A percentile compares a stretch with the other conserved stretches of the same genome.
phyloP scores from a whole-genome alignment of 768 basidiomycete genomes.

The Baorangia bicolor region DNA sequence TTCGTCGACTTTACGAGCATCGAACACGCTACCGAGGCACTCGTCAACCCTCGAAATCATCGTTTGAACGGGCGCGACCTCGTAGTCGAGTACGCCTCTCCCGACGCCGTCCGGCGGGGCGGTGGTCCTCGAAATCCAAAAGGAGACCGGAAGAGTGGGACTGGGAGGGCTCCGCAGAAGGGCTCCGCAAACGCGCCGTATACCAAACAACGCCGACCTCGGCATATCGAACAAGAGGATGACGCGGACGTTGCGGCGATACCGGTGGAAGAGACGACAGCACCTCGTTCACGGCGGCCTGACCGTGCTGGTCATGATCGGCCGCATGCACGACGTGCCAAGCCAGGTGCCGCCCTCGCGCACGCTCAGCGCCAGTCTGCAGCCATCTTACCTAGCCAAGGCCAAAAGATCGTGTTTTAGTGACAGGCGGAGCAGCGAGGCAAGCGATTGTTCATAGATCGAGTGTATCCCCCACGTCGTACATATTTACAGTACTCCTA shows the following conservation, averaged over 20 bases:
- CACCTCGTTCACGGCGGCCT: slow-evolving; percentile 5
- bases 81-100: slow-evolving; percentile 85
- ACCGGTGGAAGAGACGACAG: neutral
- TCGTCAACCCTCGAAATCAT: slow-evolving; percentile 85
- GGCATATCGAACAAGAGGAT: slow-evolving; percentile 2
- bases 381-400: slow-evolving; percentile 64
- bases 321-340: slow-evolving; percentile 44
- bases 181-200: neutral
- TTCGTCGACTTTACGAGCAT: slow-evolving; percentile 87
- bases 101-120: slow-evolving; percentile 87
- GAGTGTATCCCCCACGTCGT: neutral
- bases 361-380: slow-evolving; percentile 72
- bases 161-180: slow-evolving; percentile 8
- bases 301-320: slow-evolving; percentile 13
- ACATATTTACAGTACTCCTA: neutral
- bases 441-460: neutral
- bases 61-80: slow-evolving; percentile 80
- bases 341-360: slow-evolving; percentile 79
- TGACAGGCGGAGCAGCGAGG: neutral
- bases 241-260: neutral
- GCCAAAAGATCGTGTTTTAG: slow-evolving; percentile 73
- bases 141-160: slow-evolving; percentile 20
- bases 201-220: slow-evolving; percentile 3
- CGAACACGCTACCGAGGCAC: slow-evolving; percentile 76
- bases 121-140: slow-evolving; percentile 34